These are phyloP conservation scores for Tuber aestivum DNA, from an alignment of 495 filamentous ascomycete species.

Conservation along the genomic window DNA sequence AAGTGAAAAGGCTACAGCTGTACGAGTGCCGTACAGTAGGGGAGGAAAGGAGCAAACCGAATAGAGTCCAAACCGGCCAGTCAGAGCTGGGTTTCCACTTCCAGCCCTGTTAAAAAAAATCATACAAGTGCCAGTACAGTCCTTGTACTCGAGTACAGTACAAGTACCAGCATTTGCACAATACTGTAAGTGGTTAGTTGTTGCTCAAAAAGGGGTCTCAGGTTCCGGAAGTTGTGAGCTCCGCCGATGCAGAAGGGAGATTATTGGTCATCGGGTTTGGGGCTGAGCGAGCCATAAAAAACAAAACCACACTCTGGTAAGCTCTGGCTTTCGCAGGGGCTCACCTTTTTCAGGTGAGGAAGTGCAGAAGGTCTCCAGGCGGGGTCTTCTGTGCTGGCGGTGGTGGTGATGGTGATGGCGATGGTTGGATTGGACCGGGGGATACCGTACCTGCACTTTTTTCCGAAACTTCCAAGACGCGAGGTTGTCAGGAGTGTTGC, in stretches of 20 bases:
- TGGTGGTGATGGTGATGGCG: neutral
- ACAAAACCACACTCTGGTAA: neutral
- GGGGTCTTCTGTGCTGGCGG: neutral
- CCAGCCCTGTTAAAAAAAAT: neutral
- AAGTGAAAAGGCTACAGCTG: neutral
- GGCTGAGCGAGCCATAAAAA: neutral
- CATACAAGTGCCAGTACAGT: no score
- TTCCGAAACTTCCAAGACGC: neutral
- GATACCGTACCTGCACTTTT: neutral
- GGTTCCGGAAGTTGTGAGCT: neutral
- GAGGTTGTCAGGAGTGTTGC: neutral
- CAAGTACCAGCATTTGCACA: no score
- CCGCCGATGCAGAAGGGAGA: neutral
- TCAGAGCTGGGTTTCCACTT: neutral
- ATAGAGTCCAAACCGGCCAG: neutral
- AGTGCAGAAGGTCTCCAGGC: neutral
- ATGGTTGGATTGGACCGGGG: neutral
- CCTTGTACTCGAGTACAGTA: no score
- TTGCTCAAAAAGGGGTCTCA: neutral
- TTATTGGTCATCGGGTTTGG: neutral
- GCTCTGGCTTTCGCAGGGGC: neutral
- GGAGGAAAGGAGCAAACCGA: neutral
- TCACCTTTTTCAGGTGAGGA: neutral
- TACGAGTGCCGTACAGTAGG: neutral
- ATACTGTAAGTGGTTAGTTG: neutral